Evolutionary conservation across 192 early-diverging fungal genomes (phyloP).

Genomic region (Podila horticola): DNA sequence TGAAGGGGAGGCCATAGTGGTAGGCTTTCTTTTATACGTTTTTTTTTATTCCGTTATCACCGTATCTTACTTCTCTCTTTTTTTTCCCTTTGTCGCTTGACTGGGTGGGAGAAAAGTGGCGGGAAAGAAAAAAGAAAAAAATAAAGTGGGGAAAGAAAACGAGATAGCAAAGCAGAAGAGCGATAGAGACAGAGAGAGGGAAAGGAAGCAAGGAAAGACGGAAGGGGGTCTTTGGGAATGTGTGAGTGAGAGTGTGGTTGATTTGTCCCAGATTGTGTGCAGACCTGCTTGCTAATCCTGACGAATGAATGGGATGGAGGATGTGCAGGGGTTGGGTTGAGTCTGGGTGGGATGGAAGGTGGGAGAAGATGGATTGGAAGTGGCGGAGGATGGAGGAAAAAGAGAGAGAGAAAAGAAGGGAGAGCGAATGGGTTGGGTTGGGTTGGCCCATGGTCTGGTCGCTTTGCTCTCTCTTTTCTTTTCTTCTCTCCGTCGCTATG

Average conservation of each 20-base stretch:
- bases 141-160: conserved; percentile 2
- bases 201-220: not conserved
- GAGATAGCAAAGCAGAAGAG: not conserved
- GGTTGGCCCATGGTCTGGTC: conserved; percentile 3
- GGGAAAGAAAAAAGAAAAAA: conserved; percentile 1
- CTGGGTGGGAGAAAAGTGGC: not conserved
- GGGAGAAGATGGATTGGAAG: not conserved
- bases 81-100: not conserved
- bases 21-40: not conserved
- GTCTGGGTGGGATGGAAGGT: not conserved
- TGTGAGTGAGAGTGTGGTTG: not conserved
- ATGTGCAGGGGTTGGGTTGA: not conserved
- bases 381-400: not conserved
- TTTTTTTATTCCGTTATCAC: not conserved
- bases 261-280: not conserved
- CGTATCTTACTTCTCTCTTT: not conserved
- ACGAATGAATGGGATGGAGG: conserved; percentile 8
- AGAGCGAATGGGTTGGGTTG: not conserved
- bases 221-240: not conserved
- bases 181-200: not conserved
- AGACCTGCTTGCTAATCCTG: not conserved
- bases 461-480: not conserved
- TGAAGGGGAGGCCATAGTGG: conserved; percentile 8
- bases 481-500: not conserved
- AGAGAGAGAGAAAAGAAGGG: not conserved